phyloP scores from a whole-genome alignment of 2,329 filamentous ascomycete species.

The Paraphoma chrysanthemicola region DNA sequence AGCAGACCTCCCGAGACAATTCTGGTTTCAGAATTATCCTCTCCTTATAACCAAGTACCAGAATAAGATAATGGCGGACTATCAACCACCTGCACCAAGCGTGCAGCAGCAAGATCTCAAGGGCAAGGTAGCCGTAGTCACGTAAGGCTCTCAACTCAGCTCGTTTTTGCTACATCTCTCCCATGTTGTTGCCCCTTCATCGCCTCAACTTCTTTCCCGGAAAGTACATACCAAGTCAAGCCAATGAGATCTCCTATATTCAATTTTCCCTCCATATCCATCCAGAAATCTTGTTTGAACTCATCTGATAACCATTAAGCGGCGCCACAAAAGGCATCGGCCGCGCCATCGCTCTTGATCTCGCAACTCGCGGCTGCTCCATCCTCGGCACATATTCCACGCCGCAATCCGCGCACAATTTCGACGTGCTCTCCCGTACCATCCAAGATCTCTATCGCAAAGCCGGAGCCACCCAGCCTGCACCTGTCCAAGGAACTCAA shows the following conservation, averaged over 20 bases:
- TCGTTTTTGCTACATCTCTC: not conserved
- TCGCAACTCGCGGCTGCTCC: constrained; percentile 36
- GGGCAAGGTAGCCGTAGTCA: constrained; percentile 41
- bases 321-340: constrained; percentile 40
- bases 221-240: no score
- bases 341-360: constrained; percentile 36
- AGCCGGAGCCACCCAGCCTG: not conserved
- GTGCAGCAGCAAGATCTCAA: constrained; percentile 36
- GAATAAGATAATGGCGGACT: constrained; percentile 23
- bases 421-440: constrained; percentile 31
- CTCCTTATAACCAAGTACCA: not conserved
- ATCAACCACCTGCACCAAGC: constrained; percentile 23
- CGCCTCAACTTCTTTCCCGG: no score
- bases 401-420: constrained; percentile 25
- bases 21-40: not conserved
- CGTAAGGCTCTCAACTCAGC: constrained; percentile 19
- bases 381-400: constrained; percentile 41
- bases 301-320: constrained; percentile 10
- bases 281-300: not conserved
- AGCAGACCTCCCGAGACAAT: not conserved
- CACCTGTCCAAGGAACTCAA: constrained; percentile 2
- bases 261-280: no score
- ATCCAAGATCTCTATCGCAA: constrained; percentile 20
- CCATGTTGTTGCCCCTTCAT: no score
- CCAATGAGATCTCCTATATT: no score